phyloP scores from a whole-genome alignment of 495 filamentous ascomycete species.

The Delitschia confertaspora region DNA sequence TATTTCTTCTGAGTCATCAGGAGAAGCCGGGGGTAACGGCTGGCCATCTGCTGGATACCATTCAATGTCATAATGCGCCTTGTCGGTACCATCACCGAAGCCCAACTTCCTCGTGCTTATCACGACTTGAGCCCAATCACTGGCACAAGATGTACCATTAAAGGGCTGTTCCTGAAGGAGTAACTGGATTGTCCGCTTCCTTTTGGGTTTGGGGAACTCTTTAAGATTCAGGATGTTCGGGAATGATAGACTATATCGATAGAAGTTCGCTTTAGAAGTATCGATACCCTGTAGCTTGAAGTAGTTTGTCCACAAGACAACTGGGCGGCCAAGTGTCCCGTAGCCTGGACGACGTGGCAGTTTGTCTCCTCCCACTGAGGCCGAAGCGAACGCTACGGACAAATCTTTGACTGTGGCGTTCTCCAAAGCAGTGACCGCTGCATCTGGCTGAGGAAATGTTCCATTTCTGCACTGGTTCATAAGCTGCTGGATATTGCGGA shows the following conservation, averaged over 20 bases:
- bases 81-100: slow-evolving; percentile 8
- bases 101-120: slow-evolving; percentile 27
- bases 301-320: slow-evolving; percentile 42
- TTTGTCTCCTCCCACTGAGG: slow-evolving; percentile 1
- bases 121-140: slow-evolving; percentile 30
- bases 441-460: slow-evolving; percentile 21
- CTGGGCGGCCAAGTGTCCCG: slow-evolving; percentile 34
- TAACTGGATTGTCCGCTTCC: slow-evolving; percentile 22
- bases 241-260: slow-evolving; percentile 28
- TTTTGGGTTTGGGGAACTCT: slow-evolving; percentile 24
- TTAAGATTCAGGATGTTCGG: slow-evolving; percentile 4
- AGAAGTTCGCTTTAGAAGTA: slow-evolving; percentile 4
- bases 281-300: slow-evolving; percentile 30
- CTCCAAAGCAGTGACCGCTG: slow-evolving; percentile 18
- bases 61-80: slow-evolving; percentile 14
- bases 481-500: too few relatives aligned
- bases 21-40: slow-evolving; percentile 8
- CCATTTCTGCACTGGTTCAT: slow-evolving; percentile 18
- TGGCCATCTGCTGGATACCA: slow-evolving; percentile 18
- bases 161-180: slow-evolving; percentile 25
- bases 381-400: slow-evolving; percentile 3
- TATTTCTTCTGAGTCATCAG: slow-evolving; percentile 1
- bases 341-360: slow-evolving; percentile 39
- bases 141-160: slow-evolving; percentile 12
- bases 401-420: slow-evolving; percentile 8